These are phyloP conservation scores for Phytophthora pluvialis DNA, from an alignment of 352 stramenopile species.

Conservation along the genomic window DNA sequence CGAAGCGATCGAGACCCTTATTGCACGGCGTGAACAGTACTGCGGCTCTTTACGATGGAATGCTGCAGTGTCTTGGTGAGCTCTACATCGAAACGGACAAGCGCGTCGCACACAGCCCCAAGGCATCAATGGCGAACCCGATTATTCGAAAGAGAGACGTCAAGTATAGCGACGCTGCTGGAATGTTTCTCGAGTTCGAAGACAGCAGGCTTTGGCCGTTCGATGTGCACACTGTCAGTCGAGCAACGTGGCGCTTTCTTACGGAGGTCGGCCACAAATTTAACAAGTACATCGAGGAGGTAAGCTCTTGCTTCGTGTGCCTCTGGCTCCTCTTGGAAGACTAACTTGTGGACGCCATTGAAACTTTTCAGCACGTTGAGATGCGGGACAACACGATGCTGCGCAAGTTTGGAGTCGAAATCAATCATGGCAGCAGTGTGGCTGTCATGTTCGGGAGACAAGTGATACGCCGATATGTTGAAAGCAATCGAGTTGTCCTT, in stretches of 20 bases:
- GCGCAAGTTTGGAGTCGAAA: slow-evolving; percentile 35
- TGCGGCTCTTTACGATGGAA: slow-evolving; percentile 8
- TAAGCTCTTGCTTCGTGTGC: neutral
- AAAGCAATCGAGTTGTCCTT: slow-evolving; percentile 30
- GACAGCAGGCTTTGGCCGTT: slow-evolving; percentile 40
- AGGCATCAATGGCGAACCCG: slow-evolving; percentile 12
- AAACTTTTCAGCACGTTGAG: slow-evolving; percentile 23
- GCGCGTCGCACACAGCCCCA: neutral
- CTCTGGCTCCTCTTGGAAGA: neutral
- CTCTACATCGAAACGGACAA: slow-evolving; percentile 12
- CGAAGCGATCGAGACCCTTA: slow-evolving; percentile 15
- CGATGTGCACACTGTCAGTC: slow-evolving; percentile 19
- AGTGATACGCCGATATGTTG: slow-evolving; percentile 25
- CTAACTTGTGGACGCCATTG: slow-evolving; percentile 3
- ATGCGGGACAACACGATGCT: slow-evolving; percentile 32
- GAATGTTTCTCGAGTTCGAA: slow-evolving; percentile 42
- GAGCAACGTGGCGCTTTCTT: slow-evolving; percentile 34
- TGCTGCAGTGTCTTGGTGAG: slow-evolving; percentile 16
- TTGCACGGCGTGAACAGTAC: neutral
- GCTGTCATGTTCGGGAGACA: slow-evolving; percentile 27
- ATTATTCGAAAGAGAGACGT: slow-evolving; percentile 25
- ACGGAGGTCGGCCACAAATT: slow-evolving; percentile 28
- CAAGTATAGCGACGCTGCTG: slow-evolving; percentile 25
- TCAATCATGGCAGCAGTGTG: slow-evolving; percentile 14
- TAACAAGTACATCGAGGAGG: slow-evolving; percentile 38